Conservation (phyloP, 768 basidiomycete species). For the Leucocoprinus leucothites region DNA sequence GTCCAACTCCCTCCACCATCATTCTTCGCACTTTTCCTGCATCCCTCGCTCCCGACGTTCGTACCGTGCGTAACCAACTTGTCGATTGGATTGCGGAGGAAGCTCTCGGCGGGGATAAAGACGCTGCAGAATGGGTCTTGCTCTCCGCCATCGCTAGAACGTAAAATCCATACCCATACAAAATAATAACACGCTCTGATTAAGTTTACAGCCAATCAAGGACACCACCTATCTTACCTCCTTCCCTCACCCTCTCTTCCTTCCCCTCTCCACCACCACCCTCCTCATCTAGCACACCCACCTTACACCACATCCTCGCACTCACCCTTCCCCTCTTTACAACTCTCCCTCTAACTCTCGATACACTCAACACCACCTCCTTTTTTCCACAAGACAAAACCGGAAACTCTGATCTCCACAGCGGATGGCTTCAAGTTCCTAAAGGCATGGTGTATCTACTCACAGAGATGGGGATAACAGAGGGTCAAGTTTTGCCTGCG, state of each 20-base stretch:
- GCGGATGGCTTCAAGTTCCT: constrained; percentile 74
- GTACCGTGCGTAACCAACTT: constrained; percentile 46
- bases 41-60: constrained; percentile 13
- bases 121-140: constrained; percentile 75
- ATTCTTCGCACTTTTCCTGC: constrained; percentile 37
- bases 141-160: constrained; percentile 57
- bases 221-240: constrained; percentile 62
- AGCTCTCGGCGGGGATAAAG: constrained; percentile 62
- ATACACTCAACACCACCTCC: constrained; percentile 50
- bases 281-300: constrained; percentile 31
- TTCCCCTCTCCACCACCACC: constrained; percentile 47
- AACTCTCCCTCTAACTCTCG: constrained; percentile 58
- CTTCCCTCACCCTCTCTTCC: constrained; percentile 57
- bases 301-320: constrained; percentile 51
- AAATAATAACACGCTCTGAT: constrained; percentile 2
- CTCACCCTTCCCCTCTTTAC: constrained; percentile 56
- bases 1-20: constrained; percentile 35
- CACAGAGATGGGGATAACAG: constrained; percentile 63
- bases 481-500: constrained; percentile 61
- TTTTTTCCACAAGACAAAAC: constrained; percentile 71
- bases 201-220: constrained; percentile 55
- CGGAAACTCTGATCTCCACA: constrained; percentile 55
- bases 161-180: constrained; percentile 45
- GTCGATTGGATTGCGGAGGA: constrained; percentile 73
- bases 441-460: constrained; percentile 56